Base-by-base conservation (phyloP, 176 grass and related monocot genomes). In the Dendrocalamus sinicus region DNA sequence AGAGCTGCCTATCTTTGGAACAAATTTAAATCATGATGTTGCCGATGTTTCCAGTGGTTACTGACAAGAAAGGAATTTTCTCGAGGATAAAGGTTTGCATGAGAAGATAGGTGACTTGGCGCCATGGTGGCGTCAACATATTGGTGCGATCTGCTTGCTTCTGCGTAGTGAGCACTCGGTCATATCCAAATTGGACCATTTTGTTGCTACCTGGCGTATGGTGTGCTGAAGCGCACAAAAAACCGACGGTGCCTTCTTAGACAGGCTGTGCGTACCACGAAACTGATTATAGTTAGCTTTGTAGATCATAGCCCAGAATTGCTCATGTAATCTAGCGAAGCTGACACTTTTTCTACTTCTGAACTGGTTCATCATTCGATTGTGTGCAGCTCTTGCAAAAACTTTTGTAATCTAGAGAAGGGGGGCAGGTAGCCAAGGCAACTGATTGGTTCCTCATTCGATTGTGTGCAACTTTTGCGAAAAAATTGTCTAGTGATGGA, bases 1-100 rank as follows among this genome's bases (percentile, higher is more conserved):
- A 94, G 86, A 86, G 89, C 94, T 37, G 15, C 89, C 67, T 90
- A 93, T 83, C 84, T 99, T 66, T 93, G 97, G 97, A 91, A 88
- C 65, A 91, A 88, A 67, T 75, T 96, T 70, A 73, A 91, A 58
- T 68, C 73, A 60, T 90, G 73, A 96, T 13, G 10, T 84, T 58
- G 23, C 26, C 67, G 40, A 80, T 39, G 52, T 80, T 69, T 79
- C 48, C 75, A 39, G 41, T 24, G 16, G 51, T 50, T 50, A 4
- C 47, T 59, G 30, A 61, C 12, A 17, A 19, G 4, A 17, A 69
- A 80, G 75, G 70, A 84, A 46, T 51, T 53, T 63, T 76, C 6
- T 37, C 41, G n/a, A 52, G 64, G 15, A 68, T 60, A 19, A 48
- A 60, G 54, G 63, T 74, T 83, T 55, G 43, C 26, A 41, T 51